A percentile compares a stretch with the other conserved stretches of the same genome.
Evolutionary conservation across 768 basidiomycete genomes (phyloP).

Genomic region (Daedalea quercina): DNA sequence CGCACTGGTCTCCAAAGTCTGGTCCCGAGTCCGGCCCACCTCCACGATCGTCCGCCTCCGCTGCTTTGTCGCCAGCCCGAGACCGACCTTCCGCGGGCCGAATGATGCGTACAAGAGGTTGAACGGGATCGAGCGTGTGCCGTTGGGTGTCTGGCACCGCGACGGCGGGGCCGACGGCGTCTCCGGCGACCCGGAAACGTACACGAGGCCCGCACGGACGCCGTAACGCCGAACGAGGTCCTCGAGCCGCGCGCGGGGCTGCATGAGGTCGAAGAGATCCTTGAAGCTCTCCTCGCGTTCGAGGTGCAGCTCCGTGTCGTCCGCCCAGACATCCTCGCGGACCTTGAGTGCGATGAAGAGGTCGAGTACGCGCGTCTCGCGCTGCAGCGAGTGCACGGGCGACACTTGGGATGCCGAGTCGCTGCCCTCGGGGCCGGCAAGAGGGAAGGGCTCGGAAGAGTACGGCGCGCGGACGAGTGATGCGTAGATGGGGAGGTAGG

Average conservation of each 20-base stretch:
- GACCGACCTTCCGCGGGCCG: constrained; percentile 32
- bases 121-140: constrained; percentile 25
- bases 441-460: constrained; percentile 74
- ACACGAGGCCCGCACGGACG: constrained; percentile 29
- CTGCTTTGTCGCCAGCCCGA: constrained; percentile 26
- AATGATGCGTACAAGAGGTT: constrained; percentile 32
- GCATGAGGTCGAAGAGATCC: constrained; percentile 71
- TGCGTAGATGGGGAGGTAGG: constrained; percentile 62
- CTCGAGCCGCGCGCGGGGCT: constrained; percentile 71
- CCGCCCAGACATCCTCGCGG: constrained; percentile 70
- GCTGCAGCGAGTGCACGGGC: constrained; percentile 45
- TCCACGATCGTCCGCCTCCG: constrained; percentile 51
- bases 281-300: constrained; percentile 71
- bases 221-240: constrained; percentile 54
- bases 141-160: neutral
- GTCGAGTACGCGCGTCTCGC: constrained; percentile 73
- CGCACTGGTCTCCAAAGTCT: constrained; percentile 51
- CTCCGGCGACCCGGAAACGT: neutral
- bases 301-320: constrained; percentile 69
- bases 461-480: constrained; percentile 61
- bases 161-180: constrained; percentile 3
- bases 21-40: constrained; percentile 41
- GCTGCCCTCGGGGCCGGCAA: constrained; percentile 23
- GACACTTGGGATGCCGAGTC: constrained; percentile 13
- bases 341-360: constrained; percentile 76